Base-by-base conservation (phyloP, 2,329 filamentous ascomycete species). In the Colletotrichum coccodes region DNA sequence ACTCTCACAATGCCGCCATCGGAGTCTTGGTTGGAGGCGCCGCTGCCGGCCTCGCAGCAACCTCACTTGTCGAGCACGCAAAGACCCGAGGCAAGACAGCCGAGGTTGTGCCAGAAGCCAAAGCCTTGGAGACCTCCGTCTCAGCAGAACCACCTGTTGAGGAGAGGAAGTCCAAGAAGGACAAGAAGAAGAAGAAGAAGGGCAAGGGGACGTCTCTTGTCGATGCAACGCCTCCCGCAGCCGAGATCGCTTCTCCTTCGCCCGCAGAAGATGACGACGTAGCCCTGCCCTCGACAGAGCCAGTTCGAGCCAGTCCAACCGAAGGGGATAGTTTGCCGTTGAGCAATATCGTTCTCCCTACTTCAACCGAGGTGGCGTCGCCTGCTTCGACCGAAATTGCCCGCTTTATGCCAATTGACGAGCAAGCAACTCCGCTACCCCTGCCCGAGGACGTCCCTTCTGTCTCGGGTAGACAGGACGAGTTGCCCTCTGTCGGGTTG, bases 101-200 rank as follows among this genome's bases (percentile, higher is more conserved):
- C n/a, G 40, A 65, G 23, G 18, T 28, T 21, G 49, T 44, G 6
- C 28, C 34, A 32, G 54, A 47, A 36, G 11, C 63, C 8, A 71
- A 73, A n/a, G 16, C 16, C 6, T 52, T 44, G 38, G 54, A 56
- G 4, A 16, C 47, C 23, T 5, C 30, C 18, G 47, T 40, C 16
- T 23, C 28, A 53, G 32, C 23, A n/a, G 47, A 40, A 40, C 40
- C 47, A 44, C 21, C 36, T 23, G 28, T 28, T 14, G 65, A 65
- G 12, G 72, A 70, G 40, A 75, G 74, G 64, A 70, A 70, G 64
- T 74, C 76, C 65, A 73, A 77, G 67, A 77, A 76, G 68, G 76
- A 78, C 70, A 77, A 79, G 67, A 76, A 76, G 67, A 77, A 79
- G 67, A 79, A 79, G 65, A 73, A 71, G 60, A 71, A 69, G 30